Conservation (phyloP, 73 alveolate species). For the Tetrahymena thermophila region DNA sequence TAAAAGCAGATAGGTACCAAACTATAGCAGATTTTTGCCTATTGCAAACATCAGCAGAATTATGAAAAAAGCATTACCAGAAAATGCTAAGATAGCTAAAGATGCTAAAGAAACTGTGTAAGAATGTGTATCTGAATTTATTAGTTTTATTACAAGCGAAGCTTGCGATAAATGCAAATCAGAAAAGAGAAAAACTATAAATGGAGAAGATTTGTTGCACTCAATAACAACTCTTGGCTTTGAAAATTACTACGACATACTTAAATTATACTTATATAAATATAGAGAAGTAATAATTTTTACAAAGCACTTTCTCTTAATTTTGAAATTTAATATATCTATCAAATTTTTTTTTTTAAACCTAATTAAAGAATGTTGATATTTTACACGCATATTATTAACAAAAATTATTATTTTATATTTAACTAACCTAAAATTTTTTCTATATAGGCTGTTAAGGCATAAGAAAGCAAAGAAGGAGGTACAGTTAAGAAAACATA, state of each 20-base stretch:
- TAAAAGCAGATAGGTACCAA: conserved; percentile 14
- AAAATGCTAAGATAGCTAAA: conserved; percentile 90
- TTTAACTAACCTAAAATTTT: background rate
- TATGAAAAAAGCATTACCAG: conserved; percentile 92
- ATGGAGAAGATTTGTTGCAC: conserved; percentile 93
- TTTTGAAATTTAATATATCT: too few species aligned
- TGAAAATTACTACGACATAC: conserved; percentile 85
- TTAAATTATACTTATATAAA: conserved; percentile 68
- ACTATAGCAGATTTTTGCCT: conserved; percentile 74
- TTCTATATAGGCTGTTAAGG: conserved; percentile 33
- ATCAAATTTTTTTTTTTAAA: background rate
- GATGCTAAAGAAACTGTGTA: conserved; percentile 96
- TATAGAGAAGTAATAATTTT: conserved; percentile 64
- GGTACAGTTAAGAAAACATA: conserved; percentile 7
- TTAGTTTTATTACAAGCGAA: conserved; percentile 55
- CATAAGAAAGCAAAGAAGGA: conserved; percentile 24
- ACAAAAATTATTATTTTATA: background rate
- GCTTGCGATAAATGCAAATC: conserved; percentile 94
- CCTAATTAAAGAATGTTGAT: background rate
- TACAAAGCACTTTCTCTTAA: background rate
- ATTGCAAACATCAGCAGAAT: conserved; percentile 95
- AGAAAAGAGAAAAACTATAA: conserved; percentile 94
- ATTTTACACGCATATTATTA: too few species aligned
- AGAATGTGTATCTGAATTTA: conserved; percentile 91
- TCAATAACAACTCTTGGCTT: conserved; percentile 90